These are phyloP conservation scores for Murraya koenigii DNA, from an alignment of 345 rosid species.

Conservation along the genomic window DNA sequence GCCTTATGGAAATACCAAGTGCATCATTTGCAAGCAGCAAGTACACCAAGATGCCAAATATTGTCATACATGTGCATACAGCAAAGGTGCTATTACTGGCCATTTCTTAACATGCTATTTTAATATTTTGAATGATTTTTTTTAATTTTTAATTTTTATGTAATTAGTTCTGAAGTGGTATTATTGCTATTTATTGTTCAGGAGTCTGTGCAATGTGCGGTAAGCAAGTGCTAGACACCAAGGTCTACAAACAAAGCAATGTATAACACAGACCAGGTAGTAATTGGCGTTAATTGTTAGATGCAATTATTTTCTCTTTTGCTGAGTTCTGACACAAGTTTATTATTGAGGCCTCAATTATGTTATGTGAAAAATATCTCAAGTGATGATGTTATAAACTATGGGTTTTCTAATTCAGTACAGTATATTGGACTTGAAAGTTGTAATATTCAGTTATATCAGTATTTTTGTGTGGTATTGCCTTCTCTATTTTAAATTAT, in stretches of 20 bases:
- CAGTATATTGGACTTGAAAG: neutral
- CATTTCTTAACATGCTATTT: neutral
- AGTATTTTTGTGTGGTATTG: neutral
- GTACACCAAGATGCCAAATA: slow-evolving; percentile 96
- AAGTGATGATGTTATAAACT: neutral
- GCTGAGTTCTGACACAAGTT: neutral
- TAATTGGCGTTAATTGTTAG: neutral
- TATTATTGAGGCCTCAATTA: neutral
- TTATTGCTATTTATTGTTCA: slow-evolving; percentile 27
- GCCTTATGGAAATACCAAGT: slow-evolving; percentile 83
- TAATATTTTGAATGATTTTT: neutral
- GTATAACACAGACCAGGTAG: slow-evolving; percentile 30
- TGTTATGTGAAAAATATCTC: slow-evolving; percentile 5
- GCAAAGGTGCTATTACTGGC: slow-evolving; percentile 56
- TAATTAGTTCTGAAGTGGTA: slow-evolving; percentile 1
- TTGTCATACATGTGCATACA: slow-evolving; percentile 97
- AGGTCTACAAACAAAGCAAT: slow-evolving; percentile 95
- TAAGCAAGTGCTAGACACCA: slow-evolving; percentile 97
- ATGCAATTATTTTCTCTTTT: neutral
- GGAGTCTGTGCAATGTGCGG: slow-evolving; percentile 99
- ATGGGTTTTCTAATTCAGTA: neutral
- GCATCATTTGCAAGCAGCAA: slow-evolving; percentile 98
- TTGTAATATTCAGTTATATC: neutral
- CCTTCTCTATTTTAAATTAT: neutral
- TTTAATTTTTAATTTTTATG: neutral